Evolutionary conservation across 495 filamentous ascomycete genomes (phyloP).

Genomic region (Penicillium roqueforti): DNA sequence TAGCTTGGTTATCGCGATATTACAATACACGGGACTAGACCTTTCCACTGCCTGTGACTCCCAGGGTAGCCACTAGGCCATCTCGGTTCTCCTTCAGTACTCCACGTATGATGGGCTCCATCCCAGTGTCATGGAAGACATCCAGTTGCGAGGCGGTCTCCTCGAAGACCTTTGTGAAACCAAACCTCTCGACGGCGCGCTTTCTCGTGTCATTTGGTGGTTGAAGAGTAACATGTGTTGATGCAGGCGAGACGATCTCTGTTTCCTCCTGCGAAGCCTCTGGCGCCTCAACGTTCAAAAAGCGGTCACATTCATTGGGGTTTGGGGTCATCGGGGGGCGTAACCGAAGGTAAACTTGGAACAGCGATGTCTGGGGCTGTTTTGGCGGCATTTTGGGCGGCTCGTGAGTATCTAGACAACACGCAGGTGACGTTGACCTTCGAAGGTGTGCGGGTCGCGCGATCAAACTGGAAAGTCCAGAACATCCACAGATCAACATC

Average conservation of each 20-base stretch:
- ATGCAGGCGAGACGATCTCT: slow-evolving; percentile 39
- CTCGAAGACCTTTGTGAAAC: slow-evolving; percentile 90
- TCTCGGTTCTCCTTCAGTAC: slow-evolving; percentile 79
- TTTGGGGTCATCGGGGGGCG: slow-evolving; percentile 59
- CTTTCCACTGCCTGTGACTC: slow-evolving; percentile 95
- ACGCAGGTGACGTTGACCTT: not conserved
- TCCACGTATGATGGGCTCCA: slow-evolving; percentile 70
- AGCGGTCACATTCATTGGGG: slow-evolving; percentile 56
- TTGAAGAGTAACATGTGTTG: slow-evolving; percentile 83
- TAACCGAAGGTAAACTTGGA: slow-evolving; percentile 88
- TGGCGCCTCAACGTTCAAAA: slow-evolving; percentile 68
- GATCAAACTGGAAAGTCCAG: slow-evolving; percentile 9
- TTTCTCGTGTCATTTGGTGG: slow-evolving; percentile 75
- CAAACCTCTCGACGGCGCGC: slow-evolving; percentile 86
- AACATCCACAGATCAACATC: slow-evolving; percentile 19
- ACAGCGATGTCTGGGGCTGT: slow-evolving; percentile 58
- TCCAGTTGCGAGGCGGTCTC: slow-evolving; percentile 80
- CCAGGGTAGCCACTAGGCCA: slow-evolving; percentile 85
- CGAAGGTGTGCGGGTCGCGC: too few relatives aligned
- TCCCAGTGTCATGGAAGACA: slow-evolving; percentile 77
- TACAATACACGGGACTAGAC: slow-evolving; percentile 40
- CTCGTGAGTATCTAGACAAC: not conserved
- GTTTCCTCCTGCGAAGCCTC: slow-evolving; percentile 24
- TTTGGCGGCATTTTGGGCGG: slow-evolving; percentile 31
- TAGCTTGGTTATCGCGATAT: slow-evolving; percentile 8